Percentiles rank a stretch among this genome's conserved stretches.
Evolutionary conservation across 352 stramenopile species (phyloP).

Genomic region (Thraustochytrium aureum): DNA sequence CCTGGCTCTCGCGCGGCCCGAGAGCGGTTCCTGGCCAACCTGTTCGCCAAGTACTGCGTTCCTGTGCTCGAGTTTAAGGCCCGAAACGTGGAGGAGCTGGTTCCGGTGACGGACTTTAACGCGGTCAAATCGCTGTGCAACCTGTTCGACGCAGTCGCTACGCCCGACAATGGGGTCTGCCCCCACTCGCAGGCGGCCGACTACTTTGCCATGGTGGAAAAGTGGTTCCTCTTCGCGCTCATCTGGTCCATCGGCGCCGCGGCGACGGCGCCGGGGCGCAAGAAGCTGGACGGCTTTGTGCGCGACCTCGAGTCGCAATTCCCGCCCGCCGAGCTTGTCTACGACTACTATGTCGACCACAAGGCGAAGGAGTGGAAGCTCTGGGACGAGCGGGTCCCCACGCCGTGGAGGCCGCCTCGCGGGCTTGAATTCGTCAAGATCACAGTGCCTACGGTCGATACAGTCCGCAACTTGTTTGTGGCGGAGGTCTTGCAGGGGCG

Average conservation of each 20-base stretch:
- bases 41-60: constrained; percentile 91
- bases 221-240: constrained; percentile 62
- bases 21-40: constrained; percentile 62
- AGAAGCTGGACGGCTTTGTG: constrained; percentile 55
- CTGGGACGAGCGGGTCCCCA: constrained; percentile 77
- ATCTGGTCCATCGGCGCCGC: constrained; percentile 88
- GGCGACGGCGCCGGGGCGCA: constrained; percentile 68
- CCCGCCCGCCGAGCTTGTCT: constrained; percentile 70
- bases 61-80: constrained; percentile 83
- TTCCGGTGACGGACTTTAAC: constrained; percentile 88
- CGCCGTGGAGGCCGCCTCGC: constrained; percentile 76
- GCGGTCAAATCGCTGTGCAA: constrained; percentile 93
- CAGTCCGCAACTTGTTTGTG: constrained; percentile 88
- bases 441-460: constrained; percentile 94
- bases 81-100: constrained; percentile 71
- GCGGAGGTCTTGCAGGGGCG: constrained; percentile 75
- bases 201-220: constrained; percentile 49
- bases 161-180: constrained; percentile 61
- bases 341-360: constrained; percentile 84
- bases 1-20: constrained; percentile 1
- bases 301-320: constrained; percentile 56
- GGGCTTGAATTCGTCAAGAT: constrained; percentile 88
- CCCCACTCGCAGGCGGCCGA: constrained; percentile 24
- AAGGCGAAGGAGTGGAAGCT: constrained; percentile 83
- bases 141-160: constrained; percentile 75